Percentiles rank a stretch among this genome's conserved stretches.
These are phyloP conservation scores for Colletotrichum sp. DNA, from an alignment of 2,329 filamentous ascomycete genomes.

Conservation along the genomic window DNA sequence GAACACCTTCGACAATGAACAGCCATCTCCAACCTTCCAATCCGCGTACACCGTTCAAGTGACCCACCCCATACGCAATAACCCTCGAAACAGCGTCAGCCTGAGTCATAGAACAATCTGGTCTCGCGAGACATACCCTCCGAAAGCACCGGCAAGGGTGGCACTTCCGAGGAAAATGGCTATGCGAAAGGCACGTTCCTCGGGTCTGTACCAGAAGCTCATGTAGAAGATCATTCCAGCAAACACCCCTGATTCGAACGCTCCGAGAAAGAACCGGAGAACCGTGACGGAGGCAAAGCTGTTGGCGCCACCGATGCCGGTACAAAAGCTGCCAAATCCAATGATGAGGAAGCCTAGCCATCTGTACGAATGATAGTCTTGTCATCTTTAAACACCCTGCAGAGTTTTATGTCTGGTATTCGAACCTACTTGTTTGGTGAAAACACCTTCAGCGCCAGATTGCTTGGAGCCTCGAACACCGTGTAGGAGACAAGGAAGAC, in stretches of 20 bases:
- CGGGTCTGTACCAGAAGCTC: neutral
- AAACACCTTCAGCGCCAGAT: neutral
- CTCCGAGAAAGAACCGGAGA: neutral
- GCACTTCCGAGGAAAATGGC: neutral
- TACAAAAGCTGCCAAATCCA: neutral
- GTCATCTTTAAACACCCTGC: neutral
- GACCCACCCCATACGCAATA: neutral
- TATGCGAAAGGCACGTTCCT: neutral
- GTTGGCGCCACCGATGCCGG: neutral
- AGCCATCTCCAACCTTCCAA: neutral
- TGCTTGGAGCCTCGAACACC: neutral
- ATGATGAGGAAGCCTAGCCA: neutral
- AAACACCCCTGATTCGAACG: neutral
- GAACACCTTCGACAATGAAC: neutral
- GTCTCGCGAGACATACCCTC: neutral
- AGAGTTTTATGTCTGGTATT: neutral
- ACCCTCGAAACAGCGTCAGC: neutral
- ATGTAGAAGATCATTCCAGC: neutral
- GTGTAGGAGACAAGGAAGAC: neutral
- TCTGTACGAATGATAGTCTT: neutral
- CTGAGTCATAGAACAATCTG: neutral
- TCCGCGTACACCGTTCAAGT: neutral
- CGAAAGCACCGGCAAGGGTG: neutral
- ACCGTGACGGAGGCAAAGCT: neutral
- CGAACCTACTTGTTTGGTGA: neutral